Evolutionary conservation across 768 basidiomycete species (phyloP), one percentile per base, ranked within the genome.

Genomic region (Amanita pallidorosea): DNA sequence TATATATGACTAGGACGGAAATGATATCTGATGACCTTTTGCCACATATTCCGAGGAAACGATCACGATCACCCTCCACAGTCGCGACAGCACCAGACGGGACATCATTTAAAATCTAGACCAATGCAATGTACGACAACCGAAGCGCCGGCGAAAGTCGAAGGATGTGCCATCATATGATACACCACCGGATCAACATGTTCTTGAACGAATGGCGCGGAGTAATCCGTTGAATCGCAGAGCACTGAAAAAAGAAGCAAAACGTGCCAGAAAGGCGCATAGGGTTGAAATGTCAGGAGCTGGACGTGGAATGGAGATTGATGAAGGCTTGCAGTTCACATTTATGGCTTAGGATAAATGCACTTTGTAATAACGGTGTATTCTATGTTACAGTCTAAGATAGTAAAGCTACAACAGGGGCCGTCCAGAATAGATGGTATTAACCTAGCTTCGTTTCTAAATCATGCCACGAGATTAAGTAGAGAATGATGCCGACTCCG

Each of bases 381-480:
- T 20, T 13, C 22, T 17, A 23, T 44, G 22, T 29, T 9, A 9
- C 25, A 27, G 25, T 29, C 27, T 9, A 29, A 7, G 27, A 7
- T 29, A 29, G 11, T 31, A 31, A 11, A 31, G 31, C 11, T 33
- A 33, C 33, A 33, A 33, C 11, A 33, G 12, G 5, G 13, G 33
- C 13, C 11, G 33, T 13, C 13, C 4, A 13, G 11, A 12, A 31
- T 31, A 8, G 5, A 18, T 7, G n/a, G 31, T 12, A 33, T 65
- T 56, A 79, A n/a, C 81, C 81, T 1, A 69, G 76, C 57, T 81
- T 84, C 2, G 82, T 75, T 61, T 85, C 83, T 53, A 85, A 61
- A 40, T 80, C 69, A 56, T 65, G 76, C 84, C 83, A 85, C 2
- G 84, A 62, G 1, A 69, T 70, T 43, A 66, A 59, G 57, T 78